A percentile compares a stretch with the other conserved stretches of the same genome.
phyloP scores from a whole-genome alignment of 2,329 filamentous ascomycete species.

The Ploettnerulaceae sp. region DNA sequence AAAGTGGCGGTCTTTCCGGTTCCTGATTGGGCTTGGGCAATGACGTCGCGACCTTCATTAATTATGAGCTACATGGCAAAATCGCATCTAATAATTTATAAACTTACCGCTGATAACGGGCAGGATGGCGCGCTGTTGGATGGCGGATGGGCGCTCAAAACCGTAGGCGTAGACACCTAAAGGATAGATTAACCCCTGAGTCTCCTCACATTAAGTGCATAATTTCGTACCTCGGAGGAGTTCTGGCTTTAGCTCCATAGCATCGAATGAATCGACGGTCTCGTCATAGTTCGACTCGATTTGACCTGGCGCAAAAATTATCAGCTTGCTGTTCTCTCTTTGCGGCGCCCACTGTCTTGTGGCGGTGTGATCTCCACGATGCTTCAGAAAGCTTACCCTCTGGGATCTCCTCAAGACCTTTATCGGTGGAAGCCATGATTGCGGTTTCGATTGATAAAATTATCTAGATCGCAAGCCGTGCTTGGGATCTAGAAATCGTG shows the following conservation, averaged over 20 bases:
- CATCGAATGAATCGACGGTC: constrained; percentile 97
- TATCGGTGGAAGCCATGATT: constrained; percentile 94
- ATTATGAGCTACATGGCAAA: constrained; percentile 20
- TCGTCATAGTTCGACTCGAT: constrained; percentile 99
- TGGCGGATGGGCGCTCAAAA: constrained; percentile 99
- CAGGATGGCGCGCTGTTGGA: constrained; percentile 99
- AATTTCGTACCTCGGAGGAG: constrained; percentile 77
- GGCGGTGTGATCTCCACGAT: constrained; percentile 24
- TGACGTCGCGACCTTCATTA: constrained; percentile 89
- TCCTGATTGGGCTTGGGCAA: constrained; percentile 98
- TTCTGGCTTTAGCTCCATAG: constrained; percentile 95
- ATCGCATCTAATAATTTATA: constrained; percentile 5
- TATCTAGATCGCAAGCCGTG: constrained; percentile 74
- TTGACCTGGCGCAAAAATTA: constrained; percentile 62
- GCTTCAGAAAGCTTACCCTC: constrained; percentile 62
- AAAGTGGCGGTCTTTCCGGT: constrained; percentile 99
- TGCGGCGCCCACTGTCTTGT: constrained; percentile 9
- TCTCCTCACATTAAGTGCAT: constrained; percentile 11
- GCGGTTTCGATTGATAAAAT: constrained; percentile 49
- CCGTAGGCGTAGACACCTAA: constrained; percentile 93
- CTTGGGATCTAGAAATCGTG: constrained; percentile 59
- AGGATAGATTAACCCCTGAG: constrained; percentile 22
- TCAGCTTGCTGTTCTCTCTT: constrained; percentile 22
- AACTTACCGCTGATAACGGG: constrained; percentile 96
- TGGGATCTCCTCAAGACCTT: constrained; percentile 97